Evolutionary conservation across 2,329 filamentous ascomycete genomes (phyloP).

Genomic region (Penicillium sp.): DNA sequence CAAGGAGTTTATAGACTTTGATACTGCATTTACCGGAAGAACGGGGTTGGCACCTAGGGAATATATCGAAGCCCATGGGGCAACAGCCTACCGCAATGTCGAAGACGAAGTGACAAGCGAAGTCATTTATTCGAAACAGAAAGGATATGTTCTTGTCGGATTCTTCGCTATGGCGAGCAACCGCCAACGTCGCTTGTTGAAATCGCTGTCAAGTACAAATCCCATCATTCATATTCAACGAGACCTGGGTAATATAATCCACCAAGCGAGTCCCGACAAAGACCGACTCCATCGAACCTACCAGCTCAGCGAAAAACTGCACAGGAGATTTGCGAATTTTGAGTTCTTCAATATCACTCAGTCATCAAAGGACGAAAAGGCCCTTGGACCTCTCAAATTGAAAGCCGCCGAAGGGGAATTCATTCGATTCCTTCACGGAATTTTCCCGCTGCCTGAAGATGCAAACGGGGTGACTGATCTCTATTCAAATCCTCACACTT

Average conservation of each 20-base stretch:
- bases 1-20: constrained; percentile 65
- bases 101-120: constrained; percentile 61
- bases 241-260: constrained; percentile 57
- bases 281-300: constrained; percentile 58
- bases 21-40: constrained; percentile 62
- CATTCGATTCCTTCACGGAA: constrained; percentile 53
- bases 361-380: constrained; percentile 22
- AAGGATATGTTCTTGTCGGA: constrained; percentile 65
- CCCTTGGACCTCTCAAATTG: constrained; percentile 53
- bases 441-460: constrained; percentile 59
- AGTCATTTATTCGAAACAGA: constrained; percentile 56
- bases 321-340: constrained; percentile 65
- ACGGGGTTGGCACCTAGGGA: constrained; percentile 59
- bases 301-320: constrained; percentile 47
- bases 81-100: constrained; percentile 58
- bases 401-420: constrained; percentile 68
- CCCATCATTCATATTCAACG: constrained; percentile 69
- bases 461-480: constrained; percentile 43
- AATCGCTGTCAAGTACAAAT: constrained; percentile 60
- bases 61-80: constrained; percentile 62
- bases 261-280: constrained; percentile 57
- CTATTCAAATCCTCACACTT: constrained; percentile 62
- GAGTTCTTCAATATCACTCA: constrained; percentile 75
- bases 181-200: constrained; percentile 54
- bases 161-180: constrained; percentile 64